Evolutionary conservation across 495 filamentous ascomycete species (phyloP), one percentile per base, ranked within the genome.

Genomic region (Chaetomium tenue): DNA sequence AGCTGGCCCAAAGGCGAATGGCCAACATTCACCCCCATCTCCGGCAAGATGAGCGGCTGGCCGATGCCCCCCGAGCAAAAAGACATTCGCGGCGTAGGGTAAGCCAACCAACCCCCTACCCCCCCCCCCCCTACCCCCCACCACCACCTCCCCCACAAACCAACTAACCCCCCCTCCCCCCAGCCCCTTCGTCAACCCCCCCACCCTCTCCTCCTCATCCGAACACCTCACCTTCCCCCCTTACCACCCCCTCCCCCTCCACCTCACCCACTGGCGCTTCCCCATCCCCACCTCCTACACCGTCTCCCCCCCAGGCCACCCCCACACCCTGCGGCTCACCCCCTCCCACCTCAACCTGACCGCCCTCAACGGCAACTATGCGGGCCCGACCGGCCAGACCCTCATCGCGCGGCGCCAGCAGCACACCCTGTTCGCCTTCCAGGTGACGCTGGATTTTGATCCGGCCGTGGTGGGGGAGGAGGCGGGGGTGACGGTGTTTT

Each of bases 221-320:
- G 33, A 37, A 8, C 16, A 66, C 28, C 60, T 81, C 53, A 70
- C 76, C 61, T 83, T 82, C 60, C 66, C 71, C 39, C 67, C 77
- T 0, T 70, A 68, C 8, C 74, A 72, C 15, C 58, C 61, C 2
- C 66, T 82, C 1, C 81, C 79, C 5, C 63, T 72, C 0, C 80
- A 84, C 57, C 81, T 84, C 70, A 74, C 77, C 1, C 67, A 81
- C 70, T 84, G 82, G 82, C 75, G 83, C 37, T 77, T 70, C 64
- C 82, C 81, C 9, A 67, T 70, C 47, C 57, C 65, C 4, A 64
- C 70, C 16, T 71, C 70, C 18, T 84, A 80, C 72, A 68, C 68
- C 18, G 58, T 83, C 26, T 82, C 81, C 0, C 76, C 80, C 0
- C 58, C 66, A 0, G 68, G 55, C 12, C 65, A 71, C 15, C 72